Evolutionary conservation across 805 yeast species (phyloP).

Genomic region (Priceomyces castillae): DNA sequence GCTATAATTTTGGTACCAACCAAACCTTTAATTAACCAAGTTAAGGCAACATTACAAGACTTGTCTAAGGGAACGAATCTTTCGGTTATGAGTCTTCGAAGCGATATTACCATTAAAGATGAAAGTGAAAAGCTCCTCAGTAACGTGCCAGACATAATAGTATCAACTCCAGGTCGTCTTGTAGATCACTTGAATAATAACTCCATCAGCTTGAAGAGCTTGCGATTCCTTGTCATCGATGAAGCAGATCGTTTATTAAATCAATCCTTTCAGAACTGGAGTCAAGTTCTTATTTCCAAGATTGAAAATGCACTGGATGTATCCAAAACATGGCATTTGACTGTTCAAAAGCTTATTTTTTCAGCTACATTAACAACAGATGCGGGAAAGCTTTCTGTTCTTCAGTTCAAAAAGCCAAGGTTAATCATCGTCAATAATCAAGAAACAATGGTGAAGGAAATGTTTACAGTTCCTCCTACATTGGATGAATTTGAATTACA

Average conservation of each 20-base stretch:
- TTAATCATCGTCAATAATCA: conserved; percentile 68
- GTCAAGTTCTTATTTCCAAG: conserved; percentile 49
- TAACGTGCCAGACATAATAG: conserved; percentile 61
- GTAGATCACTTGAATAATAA: conserved; percentile 64
- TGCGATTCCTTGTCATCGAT: conserved; percentile 68
- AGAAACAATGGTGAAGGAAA: conserved; percentile 45
- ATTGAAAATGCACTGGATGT: conserved; percentile 24
- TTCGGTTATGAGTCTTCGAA: conserved; percentile 58
- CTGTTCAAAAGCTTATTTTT: conserved; percentile 66
- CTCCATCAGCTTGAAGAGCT: conserved; percentile 46
- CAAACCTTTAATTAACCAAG: conserved; percentile 81
- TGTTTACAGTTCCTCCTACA: conserved; percentile 58
- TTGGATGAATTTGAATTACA: conserved; percentile 46
- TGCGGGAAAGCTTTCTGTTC: conserved; percentile 76
- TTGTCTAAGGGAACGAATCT: conserved; percentile 68
- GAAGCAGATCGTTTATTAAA: conserved; percentile 82
- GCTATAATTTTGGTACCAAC: conserved; percentile 89
- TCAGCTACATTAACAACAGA: conserved; percentile 94
- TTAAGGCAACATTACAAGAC: conserved; percentile 56
- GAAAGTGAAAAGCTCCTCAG: conserved; percentile 53
- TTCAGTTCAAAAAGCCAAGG: conserved; percentile 70
- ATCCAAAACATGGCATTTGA: conserved; percentile 32
- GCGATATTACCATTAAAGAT: conserved; percentile 51
- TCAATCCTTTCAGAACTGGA: conserved; percentile 94
- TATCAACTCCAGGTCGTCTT: conserved; percentile 76